Base-by-base conservation (phyloP, 306 rosid species). In the Astragalus glycyphyllos region DNA sequence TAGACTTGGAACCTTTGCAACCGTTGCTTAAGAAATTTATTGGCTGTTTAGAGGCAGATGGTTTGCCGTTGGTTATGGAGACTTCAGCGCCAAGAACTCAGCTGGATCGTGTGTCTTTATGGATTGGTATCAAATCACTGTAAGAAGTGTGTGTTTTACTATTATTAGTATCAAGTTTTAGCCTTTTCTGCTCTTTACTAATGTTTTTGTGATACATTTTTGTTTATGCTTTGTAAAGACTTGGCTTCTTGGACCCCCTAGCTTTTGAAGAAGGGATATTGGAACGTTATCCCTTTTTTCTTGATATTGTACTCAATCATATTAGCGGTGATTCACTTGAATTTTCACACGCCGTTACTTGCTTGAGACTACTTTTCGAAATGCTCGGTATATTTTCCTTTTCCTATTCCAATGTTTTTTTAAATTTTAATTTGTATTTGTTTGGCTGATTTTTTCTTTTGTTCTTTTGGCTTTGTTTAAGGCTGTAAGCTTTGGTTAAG, bases 401-500 rank as follows among this genome's bases (percentile, higher is more conserved):
- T 37, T 7, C 8, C 41, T 37, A 37, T 80, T 63, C 46, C 35
- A 49, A 16, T 74, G 1, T 40, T 13, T 57, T 15, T 16, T 14
- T 32, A 63, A 51, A 73, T 7, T 62, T 71, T 59, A 56, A 61
- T 9, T 57, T 65, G 51, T 53, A 46, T 63, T 14, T 66, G 38
- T 56, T 70, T 69, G 49, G 62, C 69, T 80, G 50, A 79, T 64
- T 14, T 49, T 77, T 79, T 72, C 8, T 62, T 46, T 72, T 73
- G 32, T 31, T 74, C 38, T 57, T 69, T 72, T 72, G 78, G 71
- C 61, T 75, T 80, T 73, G 60, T 73, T 83, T 54, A 57, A 93
- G 98, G 98, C 71, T 94, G 96, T 79, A 89, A 94, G 80, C 94
- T 94, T 85, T 94, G 98, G 98, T 77, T 94, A 86, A 90, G 98